A percentile compares a stretch with the other conserved stretches of the same genome.
These are phyloP conservation scores for Lobosporangium transversale DNA, from an alignment of 192 early-diverging fungal genomes.

Conservation along the genomic window DNA sequence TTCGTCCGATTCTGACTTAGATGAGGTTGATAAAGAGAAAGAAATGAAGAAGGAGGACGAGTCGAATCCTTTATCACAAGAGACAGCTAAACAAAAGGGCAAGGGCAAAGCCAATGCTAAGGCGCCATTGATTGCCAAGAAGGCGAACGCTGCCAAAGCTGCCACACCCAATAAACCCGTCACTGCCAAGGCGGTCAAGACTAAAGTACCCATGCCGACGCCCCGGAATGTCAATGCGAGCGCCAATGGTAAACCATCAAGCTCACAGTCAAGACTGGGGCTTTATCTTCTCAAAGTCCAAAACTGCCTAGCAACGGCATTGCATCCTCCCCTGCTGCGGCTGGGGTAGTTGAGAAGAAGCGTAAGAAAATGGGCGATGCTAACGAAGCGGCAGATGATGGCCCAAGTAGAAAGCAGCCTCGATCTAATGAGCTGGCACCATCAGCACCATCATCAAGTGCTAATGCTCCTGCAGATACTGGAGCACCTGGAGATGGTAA, in stretches of 20 bases:
- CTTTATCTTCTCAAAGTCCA: conserved; percentile 6
- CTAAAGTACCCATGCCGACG: conserved; percentile 15
- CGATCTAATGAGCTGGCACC: conserved; percentile 19
- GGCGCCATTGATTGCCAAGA: conserved; percentile 57
- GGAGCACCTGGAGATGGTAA: conserved; percentile 24
- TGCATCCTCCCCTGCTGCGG: conserved; percentile 19
- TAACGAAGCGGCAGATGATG: conserved; percentile 18
- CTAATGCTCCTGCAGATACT: neutral
- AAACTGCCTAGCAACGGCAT: neutral
- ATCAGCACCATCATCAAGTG: neutral
- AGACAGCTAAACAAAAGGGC: conserved; percentile 23
- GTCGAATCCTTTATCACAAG: neutral
- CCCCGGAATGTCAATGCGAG: conserved; percentile 60
- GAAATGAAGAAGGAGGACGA: conserved; percentile 38
- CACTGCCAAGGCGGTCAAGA: conserved; percentile 25
- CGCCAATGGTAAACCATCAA: neutral
- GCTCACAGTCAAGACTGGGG: neutral
- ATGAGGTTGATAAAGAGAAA: conserved; percentile 50
- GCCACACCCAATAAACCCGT: conserved; percentile 21
- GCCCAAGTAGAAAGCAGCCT: conserved; percentile 29
- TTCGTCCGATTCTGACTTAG: conserved; percentile 38
- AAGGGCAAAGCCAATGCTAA: conserved; percentile 56
- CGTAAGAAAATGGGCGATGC: conserved; percentile 19
- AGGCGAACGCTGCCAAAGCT: conserved; percentile 40
- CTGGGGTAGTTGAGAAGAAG: conserved; percentile 23